Evolutionary conservation across 495 filamentous ascomycete species (phyloP), one percentile per base, ranked within the genome.

Genomic region (Aspergillus ostianus): DNA sequence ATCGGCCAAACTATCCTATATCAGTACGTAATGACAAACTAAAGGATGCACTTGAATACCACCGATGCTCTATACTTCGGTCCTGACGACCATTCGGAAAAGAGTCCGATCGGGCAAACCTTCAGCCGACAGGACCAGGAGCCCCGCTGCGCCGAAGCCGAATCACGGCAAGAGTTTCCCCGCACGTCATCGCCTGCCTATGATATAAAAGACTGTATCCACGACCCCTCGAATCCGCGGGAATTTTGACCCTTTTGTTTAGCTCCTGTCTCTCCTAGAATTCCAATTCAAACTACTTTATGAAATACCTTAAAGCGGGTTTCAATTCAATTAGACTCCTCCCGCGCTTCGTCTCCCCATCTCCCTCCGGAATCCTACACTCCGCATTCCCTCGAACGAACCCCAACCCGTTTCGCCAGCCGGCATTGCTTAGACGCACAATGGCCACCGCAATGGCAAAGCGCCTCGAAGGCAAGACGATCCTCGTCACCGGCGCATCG

Each of bases 391-490:
- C 61, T 54, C 63, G 47, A 49, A 53, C 63, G 27, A 65, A 52
- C 52, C 66, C 63, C 20, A 61, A 51, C 50, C 53, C 56, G 46
- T 48, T 64, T 0, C n/a, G 69, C 47, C 63, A 74, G 21, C 62
- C 67, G n/a, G 47, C 56, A 47, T 64, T 57, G 17, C 26, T 70
- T 47, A 68, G 63, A 69, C 77, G 77, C 65, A 74, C 73, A 50
- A 96, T 96, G 92, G 81, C 90, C 20, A 79, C 87, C 45, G 87
- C 91, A 67, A 88, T 90, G 80, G 82, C 83, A 59, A 87, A 90
- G 74, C 93, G 94, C 78, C 89, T 98, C 47, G 83, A 89, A 62
- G 92, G 92, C 83, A 98, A 98, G 77, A 98, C 92, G 1, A 84
- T 98, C 47, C 73, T 98, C 41, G 84, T 98, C 55, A 98, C 94